A percentile compares a stretch with the other conserved stretches of the same genome.
Evolutionary conservation across 2,329 filamentous ascomycete genomes (phyloP).

Genomic region (Ophiosphaerella narmari): DNA sequence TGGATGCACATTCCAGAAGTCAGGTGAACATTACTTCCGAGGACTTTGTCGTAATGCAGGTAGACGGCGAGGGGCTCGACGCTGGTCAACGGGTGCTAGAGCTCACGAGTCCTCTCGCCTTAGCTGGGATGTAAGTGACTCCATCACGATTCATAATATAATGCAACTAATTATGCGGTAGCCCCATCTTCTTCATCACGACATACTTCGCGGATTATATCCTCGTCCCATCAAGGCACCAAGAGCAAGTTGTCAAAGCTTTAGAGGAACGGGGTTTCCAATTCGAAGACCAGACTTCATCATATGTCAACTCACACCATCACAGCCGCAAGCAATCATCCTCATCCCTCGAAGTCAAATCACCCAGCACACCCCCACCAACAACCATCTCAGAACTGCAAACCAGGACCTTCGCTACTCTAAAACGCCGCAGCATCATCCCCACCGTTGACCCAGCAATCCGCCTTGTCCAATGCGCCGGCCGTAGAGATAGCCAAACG

Average conservation of each 20-base stretch:
- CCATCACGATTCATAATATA: background rate
- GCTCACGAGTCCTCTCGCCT: constrained; percentile 83
- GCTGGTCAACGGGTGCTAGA: constrained; percentile 91
- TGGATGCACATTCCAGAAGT: constrained; percentile 55
- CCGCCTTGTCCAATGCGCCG: constrained; percentile 81
- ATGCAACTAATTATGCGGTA: constrained; percentile 33
- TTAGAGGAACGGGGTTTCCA: constrained; percentile 81
- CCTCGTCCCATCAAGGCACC: constrained; percentile 77
- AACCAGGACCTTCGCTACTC: constrained; percentile 77
- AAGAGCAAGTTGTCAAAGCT: constrained; percentile 74
- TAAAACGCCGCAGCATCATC: constrained; percentile 76
- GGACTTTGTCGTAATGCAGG: constrained; percentile 84
- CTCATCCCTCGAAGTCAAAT: constrained; percentile 52
- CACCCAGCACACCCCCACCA: constrained; percentile 74
- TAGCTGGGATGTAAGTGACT: constrained; percentile 75
- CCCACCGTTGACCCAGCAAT: constrained; percentile 72
- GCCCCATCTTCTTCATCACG: constrained; percentile 96
- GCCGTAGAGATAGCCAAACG: constrained; percentile 52
- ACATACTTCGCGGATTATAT: constrained; percentile 99
- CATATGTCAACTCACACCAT: constrained; percentile 64
- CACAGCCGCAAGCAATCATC: constrained; percentile 53
- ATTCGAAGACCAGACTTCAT: constrained; percentile 68
- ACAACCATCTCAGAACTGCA: constrained; percentile 80
- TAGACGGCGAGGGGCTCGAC: constrained; percentile 87
- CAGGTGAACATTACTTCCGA: constrained; percentile 77